phyloP scores from a whole-genome alignment of 2,329 filamentous ascomycete species.

The Apiospora aurea region DNA sequence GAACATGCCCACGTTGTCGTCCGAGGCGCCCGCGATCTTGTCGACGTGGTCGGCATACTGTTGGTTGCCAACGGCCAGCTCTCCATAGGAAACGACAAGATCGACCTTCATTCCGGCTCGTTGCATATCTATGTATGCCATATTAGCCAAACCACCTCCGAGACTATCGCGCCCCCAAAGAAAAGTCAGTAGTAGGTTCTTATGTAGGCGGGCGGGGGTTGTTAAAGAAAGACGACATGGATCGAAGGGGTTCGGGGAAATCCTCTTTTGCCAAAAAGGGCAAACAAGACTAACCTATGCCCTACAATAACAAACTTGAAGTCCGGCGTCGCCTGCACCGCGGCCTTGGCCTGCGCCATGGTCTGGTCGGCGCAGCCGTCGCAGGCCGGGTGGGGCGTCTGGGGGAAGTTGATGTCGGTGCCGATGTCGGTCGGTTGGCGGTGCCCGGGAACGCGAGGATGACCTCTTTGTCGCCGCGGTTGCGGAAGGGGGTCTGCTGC shows the following conservation, averaged over 20 bases:
- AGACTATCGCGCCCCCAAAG: neutral
- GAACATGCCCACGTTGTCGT: neutral
- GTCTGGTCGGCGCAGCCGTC: neutral
- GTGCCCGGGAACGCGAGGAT: neutral
- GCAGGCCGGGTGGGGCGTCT: neutral
- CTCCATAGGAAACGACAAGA: neutral
- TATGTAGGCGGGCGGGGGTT: no score
- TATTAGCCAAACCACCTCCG: neutral
- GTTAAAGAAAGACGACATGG: no score
- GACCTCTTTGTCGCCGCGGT: neutral
- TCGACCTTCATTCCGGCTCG: neutral
- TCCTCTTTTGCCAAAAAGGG: no score
- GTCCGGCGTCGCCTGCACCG: neutral
- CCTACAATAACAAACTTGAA: neutral
- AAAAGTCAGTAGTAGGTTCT: neutral
- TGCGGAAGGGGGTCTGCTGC: neutral
- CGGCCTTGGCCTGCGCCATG: neutral
- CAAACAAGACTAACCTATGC: neutral
- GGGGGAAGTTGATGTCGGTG: neutral
- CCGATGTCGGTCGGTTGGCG: neutral
- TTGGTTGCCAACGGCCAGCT: neutral
- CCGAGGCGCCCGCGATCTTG: neutral
- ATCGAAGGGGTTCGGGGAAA: no score
- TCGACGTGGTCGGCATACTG: conserved; percentile 1
- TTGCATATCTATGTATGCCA: neutral